Base-by-base conservation (phyloP, 2,329 filamentous ascomycete species). In the Fusarium sp. region DNA sequence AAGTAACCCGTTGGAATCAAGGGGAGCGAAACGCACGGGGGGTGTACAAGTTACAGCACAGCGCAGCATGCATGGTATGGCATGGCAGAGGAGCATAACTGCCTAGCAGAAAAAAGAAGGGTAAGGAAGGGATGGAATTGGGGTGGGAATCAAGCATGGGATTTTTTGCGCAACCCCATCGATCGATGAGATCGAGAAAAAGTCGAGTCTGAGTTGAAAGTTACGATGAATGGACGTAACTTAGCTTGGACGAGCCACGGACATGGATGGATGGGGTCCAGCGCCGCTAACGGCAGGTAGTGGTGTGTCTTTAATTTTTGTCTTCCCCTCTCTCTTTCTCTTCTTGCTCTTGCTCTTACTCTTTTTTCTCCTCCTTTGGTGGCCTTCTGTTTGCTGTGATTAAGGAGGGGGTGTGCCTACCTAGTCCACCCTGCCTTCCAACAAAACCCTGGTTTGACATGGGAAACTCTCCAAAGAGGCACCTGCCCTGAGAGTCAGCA, bases 141-240 rank as follows among this genome's bases (percentile, higher is more conserved):
- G 63, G 70, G 73, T 77, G 70, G 72, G 66, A 69, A 68, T 43
- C 68, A 72, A 53, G 75, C 71, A 72, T 68, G 72, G 65, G 74
- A 70, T 68, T 74, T 70, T 68, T 74, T 75, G 72, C 73, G 72
- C 74, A 76, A 77, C 75, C 71, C 77, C 76, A 77, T 77, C 73
- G 78, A 79, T 79, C 77, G 78, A 78, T 74, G 71, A 59, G 73
- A 79, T 79, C 77, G 78, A 78, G 68, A 75, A 71, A 65, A 60
- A 54, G 66, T 63, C 56, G 66, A 63, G 63, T 63, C 58, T 67
- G 63, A 69, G 58, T 61, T 55, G 43, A 59, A 55, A 59, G 56
- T 64, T 62, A 59, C 72, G 54, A 62, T 66, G 55, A 57, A 59
- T 49, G 55, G 53, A 62, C 63, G 63, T 66, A 66, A 66, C 47